Evolutionary conservation across 768 basidiomycete genomes (phyloP).

Genomic region (Kwoniella dejecticola): DNA sequence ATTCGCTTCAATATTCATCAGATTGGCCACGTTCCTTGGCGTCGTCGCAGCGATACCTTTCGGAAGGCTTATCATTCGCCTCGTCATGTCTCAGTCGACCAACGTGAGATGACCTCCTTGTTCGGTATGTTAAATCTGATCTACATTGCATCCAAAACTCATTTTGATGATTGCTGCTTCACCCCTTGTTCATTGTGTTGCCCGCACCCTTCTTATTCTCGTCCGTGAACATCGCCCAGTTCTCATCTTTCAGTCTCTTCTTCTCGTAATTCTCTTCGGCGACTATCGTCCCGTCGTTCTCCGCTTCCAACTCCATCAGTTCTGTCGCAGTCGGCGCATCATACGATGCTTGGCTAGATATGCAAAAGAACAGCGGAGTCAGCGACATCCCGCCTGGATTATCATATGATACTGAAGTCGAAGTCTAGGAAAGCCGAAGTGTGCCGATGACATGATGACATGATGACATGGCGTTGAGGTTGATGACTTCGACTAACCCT

Average conservation of each 20-base stretch:
- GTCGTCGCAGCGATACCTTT: too few species aligned
- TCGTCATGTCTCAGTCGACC: too few species aligned
- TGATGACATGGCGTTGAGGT: background rate
- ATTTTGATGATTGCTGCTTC: too few species aligned
- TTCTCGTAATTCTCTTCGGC: slow-evolving; percentile 72
- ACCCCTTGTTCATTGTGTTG: slow-evolving; percentile 94
- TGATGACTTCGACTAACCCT: slow-evolving; percentile 63
- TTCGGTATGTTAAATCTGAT: too few species aligned
- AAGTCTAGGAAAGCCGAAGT: background rate
- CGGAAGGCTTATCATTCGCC: too few species aligned
- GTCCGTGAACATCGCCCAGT: slow-evolving; percentile 88
- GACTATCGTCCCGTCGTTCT: slow-evolving; percentile 74
- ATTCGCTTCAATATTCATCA: too few species aligned
- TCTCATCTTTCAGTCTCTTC: slow-evolving; percentile 81
- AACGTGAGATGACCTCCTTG: too few species aligned
- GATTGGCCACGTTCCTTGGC: too few species aligned
- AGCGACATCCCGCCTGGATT: background rate
- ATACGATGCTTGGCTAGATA: slow-evolving; percentile 67
- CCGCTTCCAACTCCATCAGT: slow-evolving; percentile 73
- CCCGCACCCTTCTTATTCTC: slow-evolving; percentile 86
- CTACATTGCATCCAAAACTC: too few species aligned
- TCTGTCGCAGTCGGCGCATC: slow-evolving; percentile 72
- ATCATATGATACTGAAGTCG: background rate
- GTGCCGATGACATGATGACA: background rate
- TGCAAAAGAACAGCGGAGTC: slow-evolving; percentile 1